phyloP scores from a whole-genome alignment of 1,139 yeast species.

The Pichia norvegensis region DNA sequence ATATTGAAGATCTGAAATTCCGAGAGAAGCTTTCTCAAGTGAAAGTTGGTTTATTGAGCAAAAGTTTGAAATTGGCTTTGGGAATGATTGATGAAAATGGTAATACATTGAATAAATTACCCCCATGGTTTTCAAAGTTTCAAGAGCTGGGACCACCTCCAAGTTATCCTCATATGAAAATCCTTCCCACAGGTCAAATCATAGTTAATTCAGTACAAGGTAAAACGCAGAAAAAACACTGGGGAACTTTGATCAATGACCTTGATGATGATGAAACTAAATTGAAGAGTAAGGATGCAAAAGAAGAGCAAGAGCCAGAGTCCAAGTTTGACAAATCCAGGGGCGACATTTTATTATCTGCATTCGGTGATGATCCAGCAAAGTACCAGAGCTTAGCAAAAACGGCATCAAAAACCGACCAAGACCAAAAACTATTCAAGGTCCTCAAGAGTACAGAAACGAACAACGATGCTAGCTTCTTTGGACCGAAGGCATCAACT shows the following conservation, averaged over 20 bases:
- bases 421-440: slow-evolving; percentile 31
- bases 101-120: slow-evolving; percentile 32
- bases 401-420: background rate
- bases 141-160: slow-evolving; percentile 78
- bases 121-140: slow-evolving; percentile 82
- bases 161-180: slow-evolving; percentile 56
- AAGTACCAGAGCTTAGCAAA: background rate
- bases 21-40: slow-evolving; percentile 31
- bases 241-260: slow-evolving; percentile 15
- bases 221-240: slow-evolving; percentile 7
- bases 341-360: slow-evolving; percentile 19
- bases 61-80: slow-evolving; percentile 54
- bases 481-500: slow-evolving; percentile 24
- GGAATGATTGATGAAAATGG: slow-evolving; percentile 46
- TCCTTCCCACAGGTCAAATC: slow-evolving; percentile 30
- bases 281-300: slow-evolving; percentile 31
- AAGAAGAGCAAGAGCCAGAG: slow-evolving; percentile 29
- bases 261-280: slow-evolving; percentile 27
- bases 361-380: slow-evolving; percentile 18
- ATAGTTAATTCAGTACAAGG: slow-evolving; percentile 1
- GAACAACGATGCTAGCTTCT: slow-evolving; percentile 20
- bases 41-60: slow-evolving; percentile 65
- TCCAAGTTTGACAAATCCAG: slow-evolving; percentile 15
- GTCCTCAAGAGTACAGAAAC: slow-evolving; percentile 33
- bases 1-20: slow-evolving; percentile 5